These are phyloP conservation scores for Phytophthora cryptogea DNA, from an alignment of 352 stramenopile genomes.

Conservation along the genomic window DNA sequence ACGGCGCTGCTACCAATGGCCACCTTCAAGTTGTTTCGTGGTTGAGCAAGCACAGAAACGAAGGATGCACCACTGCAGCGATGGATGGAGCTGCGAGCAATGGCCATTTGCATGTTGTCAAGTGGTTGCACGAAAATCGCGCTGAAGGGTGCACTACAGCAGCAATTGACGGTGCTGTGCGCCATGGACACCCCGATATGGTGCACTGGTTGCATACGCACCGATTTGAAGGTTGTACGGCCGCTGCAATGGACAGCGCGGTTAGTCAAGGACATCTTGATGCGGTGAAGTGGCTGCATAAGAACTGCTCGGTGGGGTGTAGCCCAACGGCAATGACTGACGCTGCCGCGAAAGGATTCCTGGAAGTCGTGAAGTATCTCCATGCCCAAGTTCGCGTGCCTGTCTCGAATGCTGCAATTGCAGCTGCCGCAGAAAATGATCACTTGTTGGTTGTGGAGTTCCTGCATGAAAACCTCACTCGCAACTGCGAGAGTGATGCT, in stretches of 20 bases:
- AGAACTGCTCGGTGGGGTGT: constrained; percentile 13
- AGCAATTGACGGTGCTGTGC: constrained; percentile 12
- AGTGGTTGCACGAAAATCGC: constrained; percentile 16
- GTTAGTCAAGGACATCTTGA: neutral
- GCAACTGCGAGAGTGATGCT: neutral
- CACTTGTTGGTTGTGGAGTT: neutral
- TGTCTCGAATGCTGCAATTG: neutral
- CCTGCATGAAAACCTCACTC: neutral
- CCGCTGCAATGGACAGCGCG: constrained; percentile 14
- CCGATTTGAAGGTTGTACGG: constrained; percentile 12
- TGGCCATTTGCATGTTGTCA: constrained; percentile 4
- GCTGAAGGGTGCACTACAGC: constrained; percentile 7
- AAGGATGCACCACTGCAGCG: constrained; percentile 11
- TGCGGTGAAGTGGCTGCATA: constrained; percentile 10
- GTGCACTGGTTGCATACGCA: constrained; percentile 14
- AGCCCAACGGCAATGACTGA: constrained; percentile 1
- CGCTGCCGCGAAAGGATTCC: constrained; percentile 4
- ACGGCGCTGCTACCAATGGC: constrained; percentile 3
- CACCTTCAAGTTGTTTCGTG: neutral
- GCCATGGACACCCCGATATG: constrained; percentile 5
- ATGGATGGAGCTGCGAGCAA: constrained; percentile 13
- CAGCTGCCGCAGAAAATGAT: neutral
- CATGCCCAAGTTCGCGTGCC: neutral
- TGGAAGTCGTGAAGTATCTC: constrained; percentile 17
- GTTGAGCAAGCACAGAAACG: constrained; percentile 11